Percentiles rank a stretch among this genome's conserved stretches.
Conservation (phyloP, 2,329 filamentous ascomycete species). For the Aureobasidium pullulans region DNA sequence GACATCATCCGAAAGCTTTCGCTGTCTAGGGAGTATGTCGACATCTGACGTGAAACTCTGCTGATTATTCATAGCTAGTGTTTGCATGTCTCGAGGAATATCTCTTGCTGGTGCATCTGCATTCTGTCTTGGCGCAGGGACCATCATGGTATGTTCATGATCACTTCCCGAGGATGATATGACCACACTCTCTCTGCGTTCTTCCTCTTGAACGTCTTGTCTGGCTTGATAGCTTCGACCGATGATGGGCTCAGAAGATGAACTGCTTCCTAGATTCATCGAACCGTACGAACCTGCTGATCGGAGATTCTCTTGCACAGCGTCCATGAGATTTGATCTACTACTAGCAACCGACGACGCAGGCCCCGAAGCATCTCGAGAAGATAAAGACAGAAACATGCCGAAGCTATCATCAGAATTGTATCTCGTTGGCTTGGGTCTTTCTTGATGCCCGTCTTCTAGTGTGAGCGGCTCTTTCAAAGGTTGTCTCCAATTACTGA, state of each 20-base stretch:
- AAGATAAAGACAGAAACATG: conserved; percentile 58
- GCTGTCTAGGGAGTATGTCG: conserved; percentile 13
- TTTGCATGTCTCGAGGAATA: conserved; percentile 31
- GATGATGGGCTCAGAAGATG: conserved; percentile 7
- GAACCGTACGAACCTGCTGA: conserved; percentile 4
- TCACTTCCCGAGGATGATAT: conserved; percentile 1
- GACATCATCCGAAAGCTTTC: conserved; percentile 17
- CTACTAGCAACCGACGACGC: conserved; percentile 38
- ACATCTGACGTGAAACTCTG: conserved; percentile 22
- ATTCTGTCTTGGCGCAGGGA: neutral
- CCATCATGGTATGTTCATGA: neutral
- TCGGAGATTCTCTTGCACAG: conserved; percentile 15
- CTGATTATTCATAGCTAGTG: conserved; percentile 33
- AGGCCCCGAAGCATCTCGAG: conserved; percentile 46
- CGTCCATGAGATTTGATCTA: conserved; percentile 18
- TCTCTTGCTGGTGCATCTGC: conserved; percentile 16
- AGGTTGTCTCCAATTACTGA: conserved; percentile 21
- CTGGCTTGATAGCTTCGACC: neutral
- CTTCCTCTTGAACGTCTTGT: neutral
- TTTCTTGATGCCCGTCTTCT: conserved; percentile 14
- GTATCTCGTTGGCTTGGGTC: conserved; percentile 26
- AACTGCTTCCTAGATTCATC: conserved; percentile 13
- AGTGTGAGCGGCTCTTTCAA: conserved; percentile 22
- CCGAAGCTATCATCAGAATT: conserved; percentile 56
- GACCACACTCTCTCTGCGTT: neutral